These are phyloP conservation scores for Chaetothyriales sp. DNA, from an alignment of 2,329 filamentous ascomycete species.

Conservation along the genomic window DNA sequence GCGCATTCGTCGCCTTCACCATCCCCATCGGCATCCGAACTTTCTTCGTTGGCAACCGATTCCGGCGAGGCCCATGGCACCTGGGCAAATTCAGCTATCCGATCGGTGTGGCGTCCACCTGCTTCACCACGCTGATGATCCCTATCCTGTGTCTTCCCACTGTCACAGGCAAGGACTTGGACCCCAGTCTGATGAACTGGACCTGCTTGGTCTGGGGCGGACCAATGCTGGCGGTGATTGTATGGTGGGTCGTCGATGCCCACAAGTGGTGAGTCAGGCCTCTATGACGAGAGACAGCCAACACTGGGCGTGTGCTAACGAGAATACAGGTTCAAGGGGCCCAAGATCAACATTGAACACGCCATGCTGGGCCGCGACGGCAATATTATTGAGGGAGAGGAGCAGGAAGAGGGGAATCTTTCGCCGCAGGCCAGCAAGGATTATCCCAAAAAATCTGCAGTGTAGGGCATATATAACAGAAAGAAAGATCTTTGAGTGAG, in stretches of 20 bases:
- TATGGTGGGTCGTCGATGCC: conserved; percentile 20
- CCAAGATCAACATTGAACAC: conserved; percentile 21
- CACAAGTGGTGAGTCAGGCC: conserved; percentile 34
- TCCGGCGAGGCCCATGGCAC: conserved; percentile 54
- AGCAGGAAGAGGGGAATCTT: background rate
- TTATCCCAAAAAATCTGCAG: background rate
- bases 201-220: conserved; percentile 22
- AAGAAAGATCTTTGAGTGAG: too few relatives aligned
- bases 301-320: conserved; percentile 50
- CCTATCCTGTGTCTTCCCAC: conserved; percentile 53
- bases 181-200: conserved; percentile 41
- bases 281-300: conserved; percentile 56
- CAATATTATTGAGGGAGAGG: conserved; percentile 24
- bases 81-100: conserved; percentile 44
- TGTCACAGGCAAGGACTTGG: conserved; percentile 40
- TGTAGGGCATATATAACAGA: too few relatives aligned
- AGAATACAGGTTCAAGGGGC: conserved; percentile 30
- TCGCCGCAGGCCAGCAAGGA: background rate
- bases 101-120: conserved; percentile 41
- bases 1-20: conserved; percentile 42
- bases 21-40: conserved; percentile 31
- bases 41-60: conserved; percentile 43
- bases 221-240: conserved; percentile 19
- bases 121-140: conserved; percentile 51
- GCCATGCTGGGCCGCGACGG: conserved; percentile 29